These are phyloP conservation scores for Alternaria ethzedia DNA, from an alignment of 2,329 filamentous ascomycete species.

Conservation along the genomic window DNA sequence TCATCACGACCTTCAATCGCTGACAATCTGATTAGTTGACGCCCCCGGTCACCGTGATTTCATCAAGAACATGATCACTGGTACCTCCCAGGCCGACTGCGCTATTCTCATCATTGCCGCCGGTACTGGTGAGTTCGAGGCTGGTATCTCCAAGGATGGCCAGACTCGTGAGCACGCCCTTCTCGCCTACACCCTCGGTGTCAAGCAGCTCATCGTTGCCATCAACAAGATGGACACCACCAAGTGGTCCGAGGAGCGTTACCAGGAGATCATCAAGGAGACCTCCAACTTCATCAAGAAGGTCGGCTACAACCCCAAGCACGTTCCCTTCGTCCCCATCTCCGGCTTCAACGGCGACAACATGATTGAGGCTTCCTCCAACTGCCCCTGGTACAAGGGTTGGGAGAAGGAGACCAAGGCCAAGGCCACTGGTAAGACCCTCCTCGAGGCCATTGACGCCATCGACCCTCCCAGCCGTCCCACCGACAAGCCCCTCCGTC, in stretches of 20 bases:
- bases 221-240: conserved; percentile 99
- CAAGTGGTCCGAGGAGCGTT: conserved; percentile 97
- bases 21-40: too few species aligned
- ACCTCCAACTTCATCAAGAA: conserved; percentile 99
- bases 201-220: conserved; percentile 99
- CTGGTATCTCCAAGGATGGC: conserved; percentile 99
- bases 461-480: conserved; percentile 93
- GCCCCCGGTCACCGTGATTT: conserved; percentile 98
- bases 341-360: conserved; percentile 99
- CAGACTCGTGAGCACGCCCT: conserved; percentile 99
- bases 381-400: conserved; percentile 99
- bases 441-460: conserved; percentile 97
- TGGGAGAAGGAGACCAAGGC: conserved; percentile 99
- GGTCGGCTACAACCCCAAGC: conserved; percentile 99
- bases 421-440: conserved; percentile 92
- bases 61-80: conserved; percentile 99
- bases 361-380: conserved; percentile 89
- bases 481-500: conserved; percentile 98
- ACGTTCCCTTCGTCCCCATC: conserved; percentile 98
- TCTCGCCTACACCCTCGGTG: conserved; percentile 99
- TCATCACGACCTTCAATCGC: too few species aligned
- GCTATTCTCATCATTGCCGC: conserved; percentile 99
- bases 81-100: conserved; percentile 99
- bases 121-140: conserved; percentile 99
- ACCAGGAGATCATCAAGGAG: conserved; percentile 99